These are phyloP conservation scores for Clarkia xantiana DNA, from an alignment of 345 rosid species.

Conservation along the genomic window DNA sequence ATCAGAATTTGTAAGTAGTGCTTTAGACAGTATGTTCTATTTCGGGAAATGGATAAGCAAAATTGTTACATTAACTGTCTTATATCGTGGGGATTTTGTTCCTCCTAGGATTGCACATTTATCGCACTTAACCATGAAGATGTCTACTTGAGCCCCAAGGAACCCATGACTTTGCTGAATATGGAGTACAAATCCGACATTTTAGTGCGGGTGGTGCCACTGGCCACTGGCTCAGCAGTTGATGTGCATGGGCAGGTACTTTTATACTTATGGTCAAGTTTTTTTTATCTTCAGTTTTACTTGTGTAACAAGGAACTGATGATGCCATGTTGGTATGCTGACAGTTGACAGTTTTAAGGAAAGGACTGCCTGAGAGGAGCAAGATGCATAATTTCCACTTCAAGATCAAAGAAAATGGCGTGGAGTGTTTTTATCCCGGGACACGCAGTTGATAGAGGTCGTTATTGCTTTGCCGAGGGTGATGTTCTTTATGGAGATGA, in stretches of 20 bases:
- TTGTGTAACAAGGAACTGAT: not conserved
- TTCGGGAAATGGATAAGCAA: too few species aligned
- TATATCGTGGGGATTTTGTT: conserved; percentile 1
- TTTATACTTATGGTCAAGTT: not conserved
- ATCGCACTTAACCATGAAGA: conserved; percentile 64
- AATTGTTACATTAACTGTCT: not conserved
- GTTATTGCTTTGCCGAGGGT: too few species aligned
- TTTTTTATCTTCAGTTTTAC: not conserved
- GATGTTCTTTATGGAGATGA: too few species aligned
- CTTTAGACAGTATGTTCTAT: not conserved
- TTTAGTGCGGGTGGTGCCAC: conserved; percentile 64
- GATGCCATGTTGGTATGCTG: not conserved
- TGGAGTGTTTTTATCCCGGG: conserved; percentile 76
- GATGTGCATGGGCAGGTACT: conserved; percentile 91
- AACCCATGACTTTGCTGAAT: conserved; percentile 33
- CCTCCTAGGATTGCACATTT: conserved; percentile 60
- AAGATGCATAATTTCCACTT: conserved; percentile 62
- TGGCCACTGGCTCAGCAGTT: conserved; percentile 82
- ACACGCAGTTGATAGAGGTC: conserved; percentile 18
- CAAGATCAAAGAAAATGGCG: conserved; percentile 57
- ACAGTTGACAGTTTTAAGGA: conserved; percentile 57
- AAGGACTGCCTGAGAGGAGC: conserved; percentile 21
- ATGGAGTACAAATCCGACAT: conserved; percentile 66
- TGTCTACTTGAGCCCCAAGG: conserved; percentile 44
- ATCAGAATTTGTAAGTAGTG: conserved; percentile 51